Base-by-base conservation (phyloP, 1,139 yeast genomes). In the Hyphopichia wangnamkhiaoensis region DNA sequence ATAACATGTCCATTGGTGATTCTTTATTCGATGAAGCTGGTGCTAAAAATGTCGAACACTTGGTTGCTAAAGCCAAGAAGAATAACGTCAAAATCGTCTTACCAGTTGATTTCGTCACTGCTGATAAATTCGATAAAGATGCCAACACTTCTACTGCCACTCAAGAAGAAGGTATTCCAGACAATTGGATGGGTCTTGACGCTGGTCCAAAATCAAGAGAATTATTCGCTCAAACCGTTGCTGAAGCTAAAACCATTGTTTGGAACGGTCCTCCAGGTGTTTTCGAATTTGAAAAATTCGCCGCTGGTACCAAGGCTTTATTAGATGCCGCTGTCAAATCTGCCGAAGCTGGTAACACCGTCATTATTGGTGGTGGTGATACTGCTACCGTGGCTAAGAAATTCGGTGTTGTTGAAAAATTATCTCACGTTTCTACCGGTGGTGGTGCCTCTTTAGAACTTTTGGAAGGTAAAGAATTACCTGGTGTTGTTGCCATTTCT, bases 221-320 rank as follows among this genome's bases (percentile, higher is more conserved):
- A 69, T 77, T 84, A 56, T 91, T 86, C 65, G 77, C 82, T 52
- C 80, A 72, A 46, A 84, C 95, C 48, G 88, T 91, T 53, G 84
- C 85, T 52, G 78, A 84, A 73, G 94, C 98, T 55, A 89, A 90
- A 82, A 93, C 98, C 60, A 91, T 91, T 61, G 91, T 91, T 61
- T 91, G 98, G 98, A 91, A 91, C 76, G 98, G 98, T 65, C 98
- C 98, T 49, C 96, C 98, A 69, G 98, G 98, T 79, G 98, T 91
- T 58, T 91, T 91, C 65, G 98, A 91, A 76, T 90, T 91, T 62
- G 96, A 88, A 50, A 79, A 79, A 61, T 91, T 91, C 64, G 84
- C 96, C 53, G 70, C 71, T 46, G 97, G 97, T 73, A 91, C 98
- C 63, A 86, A 89, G 76, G 69, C 88, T 45, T 74, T 90, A 71